Evolutionary conservation across 2,329 filamentous ascomycete species (phyloP).

Genomic region (Calonectria henricotiae): DNA sequence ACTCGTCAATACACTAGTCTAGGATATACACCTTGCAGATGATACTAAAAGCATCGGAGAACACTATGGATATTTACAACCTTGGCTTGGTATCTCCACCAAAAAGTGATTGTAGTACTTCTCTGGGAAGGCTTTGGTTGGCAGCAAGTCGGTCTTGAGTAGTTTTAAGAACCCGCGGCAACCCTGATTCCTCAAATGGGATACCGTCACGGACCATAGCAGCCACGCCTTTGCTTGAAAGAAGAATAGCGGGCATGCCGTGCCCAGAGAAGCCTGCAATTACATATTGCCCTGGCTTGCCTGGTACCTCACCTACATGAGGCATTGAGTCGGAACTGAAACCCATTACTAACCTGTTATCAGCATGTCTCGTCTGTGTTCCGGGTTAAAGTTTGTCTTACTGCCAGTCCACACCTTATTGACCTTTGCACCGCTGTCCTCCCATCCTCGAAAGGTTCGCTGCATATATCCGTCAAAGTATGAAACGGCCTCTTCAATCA

Average conservation of each 20-base stretch:
- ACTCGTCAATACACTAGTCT: neutral
- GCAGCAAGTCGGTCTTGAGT: conserved; percentile 51
- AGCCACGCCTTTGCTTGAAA: conserved; percentile 61
- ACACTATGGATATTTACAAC: conserved; percentile 1
- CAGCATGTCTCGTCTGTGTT: neutral
- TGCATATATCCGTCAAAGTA: conserved; percentile 69
- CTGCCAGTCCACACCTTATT: conserved; percentile 54
- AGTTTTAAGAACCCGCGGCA: conserved; percentile 59
- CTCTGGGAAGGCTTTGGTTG: conserved; percentile 20
- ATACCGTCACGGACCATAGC: conserved; percentile 58
- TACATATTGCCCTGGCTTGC: conserved; percentile 59
- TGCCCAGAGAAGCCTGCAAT: conserved; percentile 68
- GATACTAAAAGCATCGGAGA: neutral
- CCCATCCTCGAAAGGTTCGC: conserved; percentile 66
- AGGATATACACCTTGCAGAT: neutral
- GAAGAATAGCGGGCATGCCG: conserved; percentile 66
- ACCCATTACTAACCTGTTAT: conserved; percentile 56
- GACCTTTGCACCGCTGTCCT: conserved; percentile 58
- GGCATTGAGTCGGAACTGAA: conserved; percentile 62
- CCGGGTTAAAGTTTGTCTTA: conserved; percentile 33
- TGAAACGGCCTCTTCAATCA: conserved; percentile 61
- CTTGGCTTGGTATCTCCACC: conserved; percentile 6
- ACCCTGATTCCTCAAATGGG: conserved; percentile 57
- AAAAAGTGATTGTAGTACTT: conserved; percentile 27
- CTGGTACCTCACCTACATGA: conserved; percentile 60